Conservation (phyloP, 306 rosid genomes). For the Casuarina equisetifolia region DNA sequence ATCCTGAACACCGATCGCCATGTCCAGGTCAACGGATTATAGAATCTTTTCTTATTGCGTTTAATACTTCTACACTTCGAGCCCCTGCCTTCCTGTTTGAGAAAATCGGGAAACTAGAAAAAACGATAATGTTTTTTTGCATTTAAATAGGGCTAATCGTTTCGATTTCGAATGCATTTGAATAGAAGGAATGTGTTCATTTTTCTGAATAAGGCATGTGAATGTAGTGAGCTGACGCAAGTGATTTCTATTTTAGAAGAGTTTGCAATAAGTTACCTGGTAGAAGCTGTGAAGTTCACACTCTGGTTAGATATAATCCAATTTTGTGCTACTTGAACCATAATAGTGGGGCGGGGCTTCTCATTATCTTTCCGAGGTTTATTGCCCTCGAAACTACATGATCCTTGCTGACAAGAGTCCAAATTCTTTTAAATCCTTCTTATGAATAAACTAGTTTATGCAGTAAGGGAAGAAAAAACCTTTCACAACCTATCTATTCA, state of each 20-base stretch:
- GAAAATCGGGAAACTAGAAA: conserved; percentile 2
- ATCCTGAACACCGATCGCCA: conserved; percentile 24
- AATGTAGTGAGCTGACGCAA: background rate
- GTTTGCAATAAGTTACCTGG: background rate
- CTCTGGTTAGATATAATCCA: background rate
- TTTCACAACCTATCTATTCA: no score
- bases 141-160: background rate
- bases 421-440: background rate
- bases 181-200: background rate
- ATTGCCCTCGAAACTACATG: background rate
- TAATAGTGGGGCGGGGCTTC: background rate
- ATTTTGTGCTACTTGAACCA: background rate
- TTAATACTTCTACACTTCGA: background rate
- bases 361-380: background rate
- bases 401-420: background rate
- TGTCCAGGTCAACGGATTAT: conserved; percentile 48
- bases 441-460: background rate
- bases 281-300: background rate
- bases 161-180: no score
- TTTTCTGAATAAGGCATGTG: background rate
- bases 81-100: background rate
- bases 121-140: background rate
- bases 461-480: no score
- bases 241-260: background rate
- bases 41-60: background rate